A percentile compares a stretch with the other conserved stretches of the same genome.
Conservation (phyloP, 495 filamentous ascomycete genomes). For the Aspergillus haitiensis region DNA sequence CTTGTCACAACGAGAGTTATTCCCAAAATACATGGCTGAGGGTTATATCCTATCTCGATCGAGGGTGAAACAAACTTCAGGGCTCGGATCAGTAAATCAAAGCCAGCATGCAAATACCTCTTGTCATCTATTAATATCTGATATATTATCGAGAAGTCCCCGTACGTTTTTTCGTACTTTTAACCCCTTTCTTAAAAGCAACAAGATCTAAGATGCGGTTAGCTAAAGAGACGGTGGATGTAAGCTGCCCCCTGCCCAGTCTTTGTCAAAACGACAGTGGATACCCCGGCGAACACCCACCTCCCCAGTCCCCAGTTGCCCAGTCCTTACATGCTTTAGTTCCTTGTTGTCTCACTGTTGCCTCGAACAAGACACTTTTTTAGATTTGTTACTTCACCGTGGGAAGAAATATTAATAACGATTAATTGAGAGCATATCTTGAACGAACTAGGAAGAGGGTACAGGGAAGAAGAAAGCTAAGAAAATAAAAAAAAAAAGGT, state of each 20-base stretch:
- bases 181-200: not conserved
- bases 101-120: too few relatives aligned
- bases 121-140: too few relatives aligned
- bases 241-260: not conserved
- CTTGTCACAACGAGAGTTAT: too few relatives aligned
- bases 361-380: not conserved
- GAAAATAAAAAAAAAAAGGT: not conserved
- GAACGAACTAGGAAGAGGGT: not conserved
- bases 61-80: too few relatives aligned
- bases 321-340: not conserved
- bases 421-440: too few relatives aligned
- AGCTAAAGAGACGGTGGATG: not conserved
- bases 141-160: too few relatives aligned
- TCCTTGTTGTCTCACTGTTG: conserved; percentile 2
- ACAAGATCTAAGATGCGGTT: not conserved
- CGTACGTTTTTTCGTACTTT: not conserved
- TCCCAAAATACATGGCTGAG: not conserved
- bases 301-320: not conserved
- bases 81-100: too few relatives aligned
- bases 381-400: too few relatives aligned
- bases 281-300: not conserved
- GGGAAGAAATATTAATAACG: too few relatives aligned
- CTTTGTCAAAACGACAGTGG: conserved; percentile 1
- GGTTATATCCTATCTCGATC: not conserved
- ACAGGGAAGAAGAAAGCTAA: too few relatives aligned